Evolutionary conservation across 2,329 filamentous ascomycete species (phyloP), one percentile per base, ranked within the genome.

Genomic region (Malbranchea zuffiana): DNA sequence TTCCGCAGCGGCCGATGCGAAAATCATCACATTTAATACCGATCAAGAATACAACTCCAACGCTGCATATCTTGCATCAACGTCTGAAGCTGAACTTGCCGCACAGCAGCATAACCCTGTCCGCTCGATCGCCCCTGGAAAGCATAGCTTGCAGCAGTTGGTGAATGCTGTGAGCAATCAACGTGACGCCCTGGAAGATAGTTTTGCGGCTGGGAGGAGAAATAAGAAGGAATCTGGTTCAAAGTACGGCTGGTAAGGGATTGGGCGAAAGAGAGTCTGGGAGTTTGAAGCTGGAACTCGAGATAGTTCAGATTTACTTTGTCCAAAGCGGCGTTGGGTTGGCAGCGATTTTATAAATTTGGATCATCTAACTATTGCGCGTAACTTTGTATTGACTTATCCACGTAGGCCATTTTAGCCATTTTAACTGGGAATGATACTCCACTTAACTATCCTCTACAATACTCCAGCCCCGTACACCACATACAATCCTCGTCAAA

Each of bases 1-100:
- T 2, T 35, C 42, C 43, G 43, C 57, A 21, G 60, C 59, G 37
- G 45, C 72, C n/a, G 67, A 67, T 2, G 67, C 74, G n/a, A 78
- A 74, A 28, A 71, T 94, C 24, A 71, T 87, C 45, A 86, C 81
- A 51, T 94, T 95, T 71, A 84, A 93, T 62, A 87, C 85, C 46
- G 85, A 92, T 55, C 65, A 68, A 40, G 87, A 95, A 62, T 96
- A 96, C 58, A 74, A 72, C 16, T 75, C 82, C 50, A 96, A 96
- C 57, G 82, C 94, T 61, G 69, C 71, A 47, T 55, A 92, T 15
- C 74, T 84, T 7, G 73, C 77, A 12, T 74, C 33, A 80, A 82
- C 52, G 75, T 86, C 56, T 66, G 76, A 51, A 56, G 51, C 51
- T 5, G 61, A 63, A 39, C 47, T 61, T 26, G 60, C 60, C 5